Evolutionary conservation across 805 yeast species (phyloP).

Genomic region (Wickerhamiella domercqiae): DNA sequence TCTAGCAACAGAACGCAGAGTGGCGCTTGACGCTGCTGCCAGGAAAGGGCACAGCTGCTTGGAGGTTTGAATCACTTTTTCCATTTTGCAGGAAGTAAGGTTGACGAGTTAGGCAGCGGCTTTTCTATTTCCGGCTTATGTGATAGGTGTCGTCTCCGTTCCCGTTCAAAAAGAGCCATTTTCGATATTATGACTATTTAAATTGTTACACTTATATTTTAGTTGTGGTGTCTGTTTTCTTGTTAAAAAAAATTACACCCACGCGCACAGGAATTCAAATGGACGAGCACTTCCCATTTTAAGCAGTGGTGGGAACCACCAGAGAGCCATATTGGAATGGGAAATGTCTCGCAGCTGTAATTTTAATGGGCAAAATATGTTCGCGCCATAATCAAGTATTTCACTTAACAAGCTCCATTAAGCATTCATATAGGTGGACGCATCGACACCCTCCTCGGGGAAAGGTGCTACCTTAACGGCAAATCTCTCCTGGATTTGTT

Average conservation of each 20-base stretch:
- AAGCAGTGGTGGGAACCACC: no score
- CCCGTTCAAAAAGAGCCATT: no score
- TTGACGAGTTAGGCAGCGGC: no score
- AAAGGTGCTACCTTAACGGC: slow-evolving; percentile 88
- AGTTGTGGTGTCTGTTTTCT: no score
- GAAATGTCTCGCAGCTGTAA: neutral
- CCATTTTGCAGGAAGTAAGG: slow-evolving; percentile 37
- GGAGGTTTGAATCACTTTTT: slow-evolving; percentile 60
- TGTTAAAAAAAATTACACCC: no score
- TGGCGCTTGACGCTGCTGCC: slow-evolving; percentile 38
- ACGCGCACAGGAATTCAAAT: no score
- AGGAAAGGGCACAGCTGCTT: slow-evolving; percentile 75
- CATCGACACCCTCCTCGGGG: slow-evolving; percentile 97
- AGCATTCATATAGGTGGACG: slow-evolving; percentile 95
- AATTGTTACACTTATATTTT: no score
- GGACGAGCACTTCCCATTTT: no score
- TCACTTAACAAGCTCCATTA: slow-evolving; percentile 21
- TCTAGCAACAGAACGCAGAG: slow-evolving; percentile 41
- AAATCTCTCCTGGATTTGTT: slow-evolving; percentile 89
- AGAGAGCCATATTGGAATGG: no score
- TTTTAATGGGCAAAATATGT: neutral
- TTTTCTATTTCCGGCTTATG: no score
- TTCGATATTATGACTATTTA: no score
- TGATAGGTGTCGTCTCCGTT: no score
- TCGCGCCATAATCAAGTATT: neutral